Base-by-base conservation (phyloP, 495 filamentous ascomycete genomes). In the Daldinia grandis region DNA sequence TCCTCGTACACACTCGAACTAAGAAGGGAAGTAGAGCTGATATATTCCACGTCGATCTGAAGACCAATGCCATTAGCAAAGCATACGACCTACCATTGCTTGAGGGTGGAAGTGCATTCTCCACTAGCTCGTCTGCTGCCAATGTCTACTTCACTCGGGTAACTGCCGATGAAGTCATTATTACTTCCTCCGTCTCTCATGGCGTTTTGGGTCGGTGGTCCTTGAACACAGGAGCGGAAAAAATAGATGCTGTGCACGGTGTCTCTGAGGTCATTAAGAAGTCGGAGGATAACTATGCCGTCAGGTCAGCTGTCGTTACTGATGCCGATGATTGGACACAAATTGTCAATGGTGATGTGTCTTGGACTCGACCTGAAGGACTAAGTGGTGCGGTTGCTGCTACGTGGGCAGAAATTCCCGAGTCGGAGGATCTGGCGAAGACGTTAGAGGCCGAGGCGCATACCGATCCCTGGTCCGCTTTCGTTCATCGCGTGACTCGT, bases 71-170 rank as follows among this genome's bases (percentile, higher is more conserved):
- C 5, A 85, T 94, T 31, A 84, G 81, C 1, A 92, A 92, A 75
- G 90, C 90, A 1, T 97, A 97, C 73, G 83, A 87, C 27, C 82
- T 98, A 4, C 91, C 93, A 2, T 86, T 87, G 35, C 62, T 92
- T 25, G 74, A 85, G 25, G 92, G 91, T 5, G 82, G 82, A 57
- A 93, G 93, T 33, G 88, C 89, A 3, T 92, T 97, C 74, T 91
- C 95, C 3, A 88, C 88, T 0, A 97, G 90, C 80, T 92, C 88
- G 12, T 84, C 86, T 47, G 90, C 88, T 62, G 87, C 90, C 2
- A 93, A 96, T 77, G 91, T 95, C 7, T 98, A 93, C 80, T 97
- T 98, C 74, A 94, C 91, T 2, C 84, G 94, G 40, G 81, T 92
- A 64, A 93, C 92, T 0, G 81, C 89, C 21, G 87, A 88, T 17